A percentile compares a stretch with the other conserved stretches of the same genome.
Evolutionary conservation across 352 stramenopile genomes (phyloP).

Genomic region (Pythium aphanidermatum): DNA sequence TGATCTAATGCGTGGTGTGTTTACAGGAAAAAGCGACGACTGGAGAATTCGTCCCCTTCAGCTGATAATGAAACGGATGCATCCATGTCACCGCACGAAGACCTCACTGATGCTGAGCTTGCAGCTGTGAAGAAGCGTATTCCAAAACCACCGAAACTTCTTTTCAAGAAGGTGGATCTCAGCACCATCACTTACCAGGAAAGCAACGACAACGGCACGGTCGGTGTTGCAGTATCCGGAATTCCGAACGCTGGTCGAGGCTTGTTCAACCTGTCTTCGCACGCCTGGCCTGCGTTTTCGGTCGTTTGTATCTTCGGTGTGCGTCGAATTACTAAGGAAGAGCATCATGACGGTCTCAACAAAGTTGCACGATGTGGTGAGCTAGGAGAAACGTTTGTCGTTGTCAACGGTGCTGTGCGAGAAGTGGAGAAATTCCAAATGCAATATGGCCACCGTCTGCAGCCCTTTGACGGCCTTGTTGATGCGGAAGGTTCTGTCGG

Average conservation of each 20-base stretch:
- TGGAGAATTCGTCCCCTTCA: conserved; percentile 54
- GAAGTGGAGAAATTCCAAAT: conserved; percentile 87
- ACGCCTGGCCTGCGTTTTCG: conserved; percentile 81
- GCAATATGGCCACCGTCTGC: conserved; percentile 79
- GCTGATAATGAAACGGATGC: conserved; percentile 64
- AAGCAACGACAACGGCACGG: conserved; percentile 82
- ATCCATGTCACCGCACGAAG: conserved; percentile 51
- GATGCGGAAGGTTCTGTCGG: conserved; percentile 79
- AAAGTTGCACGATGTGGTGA: conserved; percentile 82
- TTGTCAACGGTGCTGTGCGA: conserved; percentile 79
- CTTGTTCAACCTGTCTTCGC: conserved; percentile 76
- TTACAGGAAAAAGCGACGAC: conserved; percentile 68
- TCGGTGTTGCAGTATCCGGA: conserved; percentile 76
- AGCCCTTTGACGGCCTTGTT: conserved; percentile 76
- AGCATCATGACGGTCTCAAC: conserved; percentile 84
- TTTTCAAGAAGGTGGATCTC: conserved; percentile 82
- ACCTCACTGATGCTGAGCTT: conserved; percentile 77
- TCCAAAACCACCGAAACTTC: conserved; percentile 73
- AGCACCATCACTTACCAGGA: conserved; percentile 82
- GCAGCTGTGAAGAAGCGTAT: conserved; percentile 74
- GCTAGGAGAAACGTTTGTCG: conserved; percentile 82
- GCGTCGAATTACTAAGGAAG: conserved; percentile 79
- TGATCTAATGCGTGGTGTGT: conserved; percentile 12
- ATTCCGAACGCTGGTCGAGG: conserved; percentile 78
- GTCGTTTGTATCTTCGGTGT: conserved; percentile 87